Base-by-base conservation (phyloP, 441 rosid species). In the Gossypium gossypioides region DNA sequence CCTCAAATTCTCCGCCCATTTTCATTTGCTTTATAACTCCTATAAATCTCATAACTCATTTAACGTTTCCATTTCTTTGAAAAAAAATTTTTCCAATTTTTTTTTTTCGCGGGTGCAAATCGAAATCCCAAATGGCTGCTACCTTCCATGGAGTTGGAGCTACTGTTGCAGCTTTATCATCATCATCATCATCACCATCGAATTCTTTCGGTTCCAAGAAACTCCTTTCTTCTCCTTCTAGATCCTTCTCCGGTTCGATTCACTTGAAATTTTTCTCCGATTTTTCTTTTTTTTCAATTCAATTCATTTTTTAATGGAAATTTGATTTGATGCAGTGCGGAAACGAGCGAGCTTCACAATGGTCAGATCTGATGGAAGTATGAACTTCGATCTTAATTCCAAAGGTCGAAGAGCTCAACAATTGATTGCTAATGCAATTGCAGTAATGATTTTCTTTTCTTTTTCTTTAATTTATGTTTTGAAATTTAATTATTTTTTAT, bases 401-500 rank as follows among this genome's bases (percentile, higher is more conserved):
- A 76, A 65, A 56, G 70, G 57, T 74, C 80, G 84, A 51, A 82
- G 85, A 68, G 78, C 79, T 37, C 79, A 77, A 25, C 80, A 77
- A 22, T 71, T 83, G 78, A 76, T 81, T 74, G 52, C 87, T 62
- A 84, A 84, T 82, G 96, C 93, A 71, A 89, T 90, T 80, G 92
- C 93, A 2, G 96, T 86, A 60, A 82, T 10, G 72, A 19, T 59
- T 12, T 18, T 70, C 46, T 44, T 2, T 42, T 2, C 21, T 12
- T 57, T 6, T 27, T 1, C 59, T 18, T 9, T 25, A 0, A 1
- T 42, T 64, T 66, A 13, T 1, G 0, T 19, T 61, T 60, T 0
- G 6, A n/a, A 52, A 25, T 19, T 19, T 55, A 55, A 8, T 42
- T 42, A 7, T 19, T 55, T 16, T 55, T 42, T 15, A 0, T 55